Conservation (phyloP, 345 rosid species). For the Brassica rapa region DNA sequence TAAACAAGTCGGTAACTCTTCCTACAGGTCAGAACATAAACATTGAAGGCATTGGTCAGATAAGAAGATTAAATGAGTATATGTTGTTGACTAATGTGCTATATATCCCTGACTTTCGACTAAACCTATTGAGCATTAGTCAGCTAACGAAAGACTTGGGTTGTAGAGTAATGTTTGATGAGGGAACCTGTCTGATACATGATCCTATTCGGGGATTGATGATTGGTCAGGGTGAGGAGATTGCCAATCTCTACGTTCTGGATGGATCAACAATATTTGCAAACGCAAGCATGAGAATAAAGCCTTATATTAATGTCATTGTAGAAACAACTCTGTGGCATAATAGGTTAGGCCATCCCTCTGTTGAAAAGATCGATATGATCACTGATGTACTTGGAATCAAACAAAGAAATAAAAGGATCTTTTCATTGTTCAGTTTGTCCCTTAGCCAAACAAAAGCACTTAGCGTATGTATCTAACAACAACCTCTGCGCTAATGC, state of each 20-base stretch:
- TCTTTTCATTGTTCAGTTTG: background rate
- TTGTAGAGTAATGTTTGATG: too few relatives aligned
- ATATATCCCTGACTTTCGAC: background rate
- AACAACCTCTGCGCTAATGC: background rate
- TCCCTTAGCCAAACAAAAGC: background rate
- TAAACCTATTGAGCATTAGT: background rate
- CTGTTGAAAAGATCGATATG: background rate
- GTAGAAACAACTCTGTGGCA: background rate
- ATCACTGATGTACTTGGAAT: background rate
- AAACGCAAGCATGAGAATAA: too few relatives aligned
- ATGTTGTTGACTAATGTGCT: background rate
- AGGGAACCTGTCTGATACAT: too few relatives aligned
- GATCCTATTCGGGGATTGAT: too few relatives aligned
- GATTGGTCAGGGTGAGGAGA: too few relatives aligned
- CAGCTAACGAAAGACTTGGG: background rate
- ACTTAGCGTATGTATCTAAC: background rate
- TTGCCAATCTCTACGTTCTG: too few relatives aligned
- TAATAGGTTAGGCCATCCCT: background rate
- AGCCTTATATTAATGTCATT: too few relatives aligned
- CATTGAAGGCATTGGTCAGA: background rate
- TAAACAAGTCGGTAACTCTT: too few relatives aligned
- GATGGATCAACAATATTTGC: too few relatives aligned
- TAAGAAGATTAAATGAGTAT: background rate
- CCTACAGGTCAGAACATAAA: too few relatives aligned
- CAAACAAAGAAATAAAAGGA: background rate